These are phyloP conservation scores for Saccharomycopsis phalli DNA, from an alignment of 1,139 yeast genomes.

Conservation along the genomic window DNA sequence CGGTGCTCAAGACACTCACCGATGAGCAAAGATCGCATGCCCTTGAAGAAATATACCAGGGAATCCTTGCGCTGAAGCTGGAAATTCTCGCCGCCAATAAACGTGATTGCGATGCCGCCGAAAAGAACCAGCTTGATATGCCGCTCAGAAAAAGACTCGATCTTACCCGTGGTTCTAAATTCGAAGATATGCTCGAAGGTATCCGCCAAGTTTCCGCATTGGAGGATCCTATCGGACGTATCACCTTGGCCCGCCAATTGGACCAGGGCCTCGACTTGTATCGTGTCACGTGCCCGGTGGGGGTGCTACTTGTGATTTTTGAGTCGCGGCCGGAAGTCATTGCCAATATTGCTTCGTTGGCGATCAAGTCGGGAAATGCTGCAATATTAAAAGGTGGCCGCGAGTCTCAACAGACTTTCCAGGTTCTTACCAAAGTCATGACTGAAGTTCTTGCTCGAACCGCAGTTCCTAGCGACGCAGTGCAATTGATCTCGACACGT, in stretches of 20 bases:
- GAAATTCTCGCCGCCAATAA: slow-evolving; percentile 64
- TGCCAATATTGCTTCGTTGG: slow-evolving; percentile 93
- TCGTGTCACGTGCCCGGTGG: slow-evolving; percentile 87
- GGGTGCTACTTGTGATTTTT: slow-evolving; percentile 84
- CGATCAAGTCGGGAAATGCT: slow-evolving; percentile 91
- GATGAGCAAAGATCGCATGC: slow-evolving; percentile 70
- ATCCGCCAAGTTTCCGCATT: slow-evolving; percentile 81
- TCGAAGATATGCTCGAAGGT: slow-evolving; percentile 91
- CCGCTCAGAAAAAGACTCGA: slow-evolving; percentile 80
- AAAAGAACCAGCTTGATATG: slow-evolving; percentile 44
- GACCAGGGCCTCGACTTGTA: slow-evolving; percentile 81
- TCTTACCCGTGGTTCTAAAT: slow-evolving; percentile 72
- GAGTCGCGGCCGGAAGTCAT: slow-evolving; percentile 98
- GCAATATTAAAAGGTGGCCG: slow-evolving; percentile 97
- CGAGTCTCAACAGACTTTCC: slow-evolving; percentile 79
- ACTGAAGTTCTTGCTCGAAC: slow-evolving; percentile 52
- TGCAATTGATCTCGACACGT: slow-evolving; percentile 81
- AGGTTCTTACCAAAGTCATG: slow-evolving; percentile 69
- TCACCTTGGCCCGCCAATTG: slow-evolving; percentile 70
- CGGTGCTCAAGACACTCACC: slow-evolving; percentile 65
- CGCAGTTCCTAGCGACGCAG: slow-evolving; percentile 66
- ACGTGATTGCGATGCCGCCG: slow-evolving; percentile 67
- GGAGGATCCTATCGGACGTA: slow-evolving; percentile 84
- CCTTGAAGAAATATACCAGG: slow-evolving; percentile 61
- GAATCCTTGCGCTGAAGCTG: slow-evolving; percentile 47